phyloP scores from a whole-genome alignment of 768 basidiomycete species.

The Boletus barrowsii region DNA sequence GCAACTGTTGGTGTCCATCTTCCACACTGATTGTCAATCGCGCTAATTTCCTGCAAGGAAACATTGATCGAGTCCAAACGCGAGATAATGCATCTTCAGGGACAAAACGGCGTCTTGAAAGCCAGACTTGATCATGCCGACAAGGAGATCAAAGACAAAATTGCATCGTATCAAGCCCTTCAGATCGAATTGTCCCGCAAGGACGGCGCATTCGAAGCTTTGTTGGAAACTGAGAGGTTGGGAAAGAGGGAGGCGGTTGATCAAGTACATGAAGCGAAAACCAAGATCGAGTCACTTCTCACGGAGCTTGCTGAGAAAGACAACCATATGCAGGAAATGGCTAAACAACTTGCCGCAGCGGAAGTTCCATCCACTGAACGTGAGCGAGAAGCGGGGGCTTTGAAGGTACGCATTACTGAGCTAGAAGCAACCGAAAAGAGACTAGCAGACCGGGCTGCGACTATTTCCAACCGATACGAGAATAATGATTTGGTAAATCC shows the following conservation, averaged over 20 bases:
- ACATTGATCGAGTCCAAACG: conserved; percentile 9
- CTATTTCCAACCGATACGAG: conserved; percentile 40
- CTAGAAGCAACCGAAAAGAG: conserved; percentile 29
- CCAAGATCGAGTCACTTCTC: conserved; percentile 19
- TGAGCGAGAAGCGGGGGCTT: conserved; percentile 25
- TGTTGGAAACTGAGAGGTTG: conserved; percentile 23
- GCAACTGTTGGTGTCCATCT: conserved; percentile 13
- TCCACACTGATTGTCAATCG: not conserved
- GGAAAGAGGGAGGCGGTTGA: conserved; percentile 18
- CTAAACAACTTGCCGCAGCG: conserved; percentile 19
- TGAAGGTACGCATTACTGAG: conserved; percentile 23
- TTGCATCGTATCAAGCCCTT: conserved; percentile 11
- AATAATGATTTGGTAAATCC: conserved; percentile 44
- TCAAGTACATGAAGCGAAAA: conserved; percentile 19
- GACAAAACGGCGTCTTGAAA: conserved; percentile 20
- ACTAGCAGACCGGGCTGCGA: conserved; percentile 26
- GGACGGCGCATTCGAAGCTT: conserved; percentile 23
- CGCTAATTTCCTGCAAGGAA: conserved; percentile 15
- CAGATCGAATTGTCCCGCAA: conserved; percentile 24
- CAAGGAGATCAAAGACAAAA: conserved; percentile 9
- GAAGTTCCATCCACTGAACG: conserved; percentile 24
- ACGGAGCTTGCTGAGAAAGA: conserved; percentile 22
- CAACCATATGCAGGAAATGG: conserved; percentile 18
- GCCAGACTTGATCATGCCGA: conserved; percentile 12
- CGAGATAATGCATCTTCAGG: conserved; percentile 19